Conservation (phyloP, 2,329 filamentous ascomycete species). For the Colletotrichum sp. region DNA sequence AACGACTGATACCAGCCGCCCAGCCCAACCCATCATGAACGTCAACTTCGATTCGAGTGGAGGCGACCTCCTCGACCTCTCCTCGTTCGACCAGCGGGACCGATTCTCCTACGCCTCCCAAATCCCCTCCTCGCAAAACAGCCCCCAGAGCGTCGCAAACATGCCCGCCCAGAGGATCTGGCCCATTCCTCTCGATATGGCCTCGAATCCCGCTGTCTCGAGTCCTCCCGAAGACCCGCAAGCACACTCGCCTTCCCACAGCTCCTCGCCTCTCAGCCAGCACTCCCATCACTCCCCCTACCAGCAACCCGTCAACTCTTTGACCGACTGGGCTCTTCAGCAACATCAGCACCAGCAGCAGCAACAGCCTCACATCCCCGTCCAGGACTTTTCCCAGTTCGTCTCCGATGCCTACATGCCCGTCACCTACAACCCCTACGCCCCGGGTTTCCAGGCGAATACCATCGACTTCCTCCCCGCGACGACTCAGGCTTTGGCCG, state of each 20-base stretch:
- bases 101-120: conserved; percentile 57
- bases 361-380: conserved; percentile 36
- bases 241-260: conserved; percentile 48
- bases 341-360: conserved; percentile 54
- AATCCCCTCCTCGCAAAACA: conserved; percentile 29
- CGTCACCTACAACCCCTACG: conserved; percentile 48
- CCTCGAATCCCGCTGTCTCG: conserved; percentile 48
- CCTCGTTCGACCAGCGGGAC: conserved; percentile 61
- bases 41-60: conserved; percentile 64
- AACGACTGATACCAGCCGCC: conserved; percentile 16
- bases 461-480: conserved; percentile 66
- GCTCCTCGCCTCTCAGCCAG: conserved; percentile 53
- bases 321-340: conserved; percentile 68
- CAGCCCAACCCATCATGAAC: conserved; percentile 46
- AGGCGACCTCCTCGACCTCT: conserved; percentile 66
- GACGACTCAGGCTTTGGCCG: conserved; percentile 67
- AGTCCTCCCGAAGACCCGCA: conserved; percentile 52
- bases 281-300: conserved; percentile 60
- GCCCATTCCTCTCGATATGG: conserved; percentile 60
- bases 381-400: conserved; percentile 55
- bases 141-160: conserved; percentile 21
- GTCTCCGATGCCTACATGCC: conserved; percentile 55
- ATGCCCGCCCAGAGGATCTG: conserved; percentile 49
- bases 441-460: conserved; percentile 56
- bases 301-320: conserved; percentile 53